Evolutionary conservation across 345 rosid species (phyloP).

Genomic region (Rhodamnia argentea): DNA sequence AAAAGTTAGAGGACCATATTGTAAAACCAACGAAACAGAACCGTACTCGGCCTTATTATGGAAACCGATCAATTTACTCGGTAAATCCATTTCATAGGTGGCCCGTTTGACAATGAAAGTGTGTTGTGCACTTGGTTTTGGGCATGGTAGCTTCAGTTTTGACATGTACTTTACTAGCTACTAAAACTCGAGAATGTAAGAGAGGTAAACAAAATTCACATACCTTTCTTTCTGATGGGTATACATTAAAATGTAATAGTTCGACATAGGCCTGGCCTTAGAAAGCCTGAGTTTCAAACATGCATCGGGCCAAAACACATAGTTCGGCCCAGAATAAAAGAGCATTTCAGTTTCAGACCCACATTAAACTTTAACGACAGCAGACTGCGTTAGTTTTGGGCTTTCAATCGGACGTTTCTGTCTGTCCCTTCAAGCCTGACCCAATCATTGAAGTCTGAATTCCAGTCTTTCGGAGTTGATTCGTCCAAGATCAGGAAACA

Average conservation of each 20-base stretch:
- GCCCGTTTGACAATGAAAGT: neutral
- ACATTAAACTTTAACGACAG: neutral
- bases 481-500: neutral
- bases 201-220: neutral
- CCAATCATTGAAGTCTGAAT: neutral
- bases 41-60: neutral
- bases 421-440: neutral
- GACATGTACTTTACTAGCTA: neutral
- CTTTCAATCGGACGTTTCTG: neutral
- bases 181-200: neutral
- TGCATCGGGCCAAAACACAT: neutral
- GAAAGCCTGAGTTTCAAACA: no score
- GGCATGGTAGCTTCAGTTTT: neutral
- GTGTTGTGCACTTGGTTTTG: neutral
- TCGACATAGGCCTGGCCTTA: no score
- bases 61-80: neutral
- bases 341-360: neutral
- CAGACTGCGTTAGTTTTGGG: neutral
- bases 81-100: neutral
- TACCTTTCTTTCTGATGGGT: no score
- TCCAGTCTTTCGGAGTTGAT: neutral
- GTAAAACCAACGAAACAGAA: neutral
- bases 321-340: neutral
- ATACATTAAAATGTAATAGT: no score
- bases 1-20: neutral